Base-by-base conservation (phyloP, 2,329 filamentous ascomycete genomes). In the Trichophyton benhamiae region DNA sequence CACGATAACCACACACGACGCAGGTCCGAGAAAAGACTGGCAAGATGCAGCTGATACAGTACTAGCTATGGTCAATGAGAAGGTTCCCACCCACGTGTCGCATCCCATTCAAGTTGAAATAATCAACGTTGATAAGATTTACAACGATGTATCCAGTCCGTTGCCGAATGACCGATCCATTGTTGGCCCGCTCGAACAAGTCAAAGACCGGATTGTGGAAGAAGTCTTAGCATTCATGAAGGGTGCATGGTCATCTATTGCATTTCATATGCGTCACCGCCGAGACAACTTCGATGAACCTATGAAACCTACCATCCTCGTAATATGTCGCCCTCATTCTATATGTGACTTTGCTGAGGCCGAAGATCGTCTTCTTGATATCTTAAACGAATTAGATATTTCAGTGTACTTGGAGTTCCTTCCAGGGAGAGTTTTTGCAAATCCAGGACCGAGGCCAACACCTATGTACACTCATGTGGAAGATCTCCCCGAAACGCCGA, bases 371-470 rank as follows among this genome's bases (percentile, higher is more conserved):
- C 27, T 59, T 0, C n/a, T 48, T 25, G 11, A 59, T 17, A 48
- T 59, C 20, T 22, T 59, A 22, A 44, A n/a, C 7, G 36, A 13
- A 9, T 5, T 44, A 5, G 33, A 25, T 8, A 25, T 48, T 3
- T 41, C 46, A 9, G 36, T 59, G 8, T 36, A 30, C 36, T 8
- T 59, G n/a, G 58, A 59, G n/a, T 36, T 59, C 33, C n/a, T 59
- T 33, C 58, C 58, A 13, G 58, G 58, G n/a, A 53, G 25, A 1
- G 44, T 48, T 22, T 17, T 48, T 9, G 44, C 44, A 17, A 20
- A 20, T 22, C 20, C 44, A 48, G 44, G 20, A 11, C 17, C 20
- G 1, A 48, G 3, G 11, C n/a, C n/a, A 22, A 9, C 1, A 0
- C n/a, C 44, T 11, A 48, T 48, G 44, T 13, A 13, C 17, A 7